Base-by-base conservation (phyloP, 2,329 filamentous ascomycete species). In the Cytospora chrysosperma region DNA sequence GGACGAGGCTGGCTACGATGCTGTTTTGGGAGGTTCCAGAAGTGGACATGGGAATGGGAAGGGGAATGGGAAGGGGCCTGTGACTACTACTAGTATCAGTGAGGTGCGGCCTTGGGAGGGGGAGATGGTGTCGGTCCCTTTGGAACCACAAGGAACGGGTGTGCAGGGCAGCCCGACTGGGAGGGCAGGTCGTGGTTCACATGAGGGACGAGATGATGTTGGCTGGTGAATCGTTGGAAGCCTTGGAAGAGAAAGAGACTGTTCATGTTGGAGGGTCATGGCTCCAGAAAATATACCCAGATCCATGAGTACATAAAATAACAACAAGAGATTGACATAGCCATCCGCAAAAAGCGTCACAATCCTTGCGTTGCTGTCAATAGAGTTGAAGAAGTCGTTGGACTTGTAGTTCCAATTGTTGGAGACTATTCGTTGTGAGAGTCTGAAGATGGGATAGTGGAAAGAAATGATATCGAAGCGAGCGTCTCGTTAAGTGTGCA, bases 1-100 rank as follows among this genome's bases (percentile, higher is more conserved):
- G 54, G 67, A 69, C 24, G 58, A 52, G 2, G 43, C 49, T 49
- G 53, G 75, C 63, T n/a, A n/a, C 21, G 69, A 72, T 53, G 63
- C 71, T 53, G 68, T 69, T 21, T 32, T 34, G 9, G 47, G 47
- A 8, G 28, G 47, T 28, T 10, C 24, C 26, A 47, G 54, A 13
- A 17, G 50, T 8, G 59, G n/a, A 27, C 40, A 28, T 10, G 58
- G 49, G 21, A 50, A 28, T 10, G 58, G 49, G 21, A 57, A 57
- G 53, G 57, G n/a, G 30, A 24, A 15, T 7, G 15, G 17, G 37
- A 40, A n/a, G 37, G 37, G 4, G n/a, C 32, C 50, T n/a, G 37
- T 40, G 15, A 62, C 21, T 28, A 63, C 51, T 15, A 60, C 30
- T 28, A 34, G 32, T 34, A 40, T 47, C n/a, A 55, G 53, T 10